Evolutionary conservation across 768 basidiomycete species (phyloP), one percentile per base, ranked within the genome.

Genomic region (Gelatoporia subvermispora): DNA sequence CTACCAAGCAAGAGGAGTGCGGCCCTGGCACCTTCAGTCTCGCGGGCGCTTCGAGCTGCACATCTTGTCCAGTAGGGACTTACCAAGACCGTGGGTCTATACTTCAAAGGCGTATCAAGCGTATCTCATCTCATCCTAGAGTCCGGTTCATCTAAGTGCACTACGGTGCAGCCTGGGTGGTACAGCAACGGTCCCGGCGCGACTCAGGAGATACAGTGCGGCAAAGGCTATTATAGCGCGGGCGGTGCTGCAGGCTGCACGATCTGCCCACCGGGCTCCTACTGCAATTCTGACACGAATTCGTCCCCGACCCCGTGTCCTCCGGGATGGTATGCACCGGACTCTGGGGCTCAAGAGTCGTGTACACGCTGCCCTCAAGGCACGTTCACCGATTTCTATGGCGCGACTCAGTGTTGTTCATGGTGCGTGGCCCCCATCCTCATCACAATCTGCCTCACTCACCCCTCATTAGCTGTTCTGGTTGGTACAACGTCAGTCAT

Each of bases 401-500:
- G 59, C 20, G 56, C 56, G 4, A 58, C 56, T 22, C 16, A 53
- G 17, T 60, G 56, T 40, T 60, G 56, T 35, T 18, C 20, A 3
- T 60, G 56, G 57, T 59, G 31, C 42, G 57, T 48, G 9, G 11
- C n/a, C 3, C 5, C 13, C 7, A 17, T 11, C 8, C 3, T 17
- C 16, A 8, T 11, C 25, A 3, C 9, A 18, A 28, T 24, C 22
- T 17, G 39, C 17, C 10, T 8, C 15, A 8, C n/a, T n/a, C 16
- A 17, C 13, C 2, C 16, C 31, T 10, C 16, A 0, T 2, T 25
- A 55, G 57, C 50, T 60, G 56, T 46, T 42, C 56, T 2, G 59
- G 56, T 8, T 57, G 52, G 31, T 60, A 57, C 41, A 57, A 17
- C 8, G 56, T 50, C n/a, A 16, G 43, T 41, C 16, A 13, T 22